Percentiles rank a stretch among this genome's conserved stretches.
Evolutionary conservation across 2,329 filamentous ascomycete genomes (phyloP).

Genomic region (Claviceps pazoutovae): DNA sequence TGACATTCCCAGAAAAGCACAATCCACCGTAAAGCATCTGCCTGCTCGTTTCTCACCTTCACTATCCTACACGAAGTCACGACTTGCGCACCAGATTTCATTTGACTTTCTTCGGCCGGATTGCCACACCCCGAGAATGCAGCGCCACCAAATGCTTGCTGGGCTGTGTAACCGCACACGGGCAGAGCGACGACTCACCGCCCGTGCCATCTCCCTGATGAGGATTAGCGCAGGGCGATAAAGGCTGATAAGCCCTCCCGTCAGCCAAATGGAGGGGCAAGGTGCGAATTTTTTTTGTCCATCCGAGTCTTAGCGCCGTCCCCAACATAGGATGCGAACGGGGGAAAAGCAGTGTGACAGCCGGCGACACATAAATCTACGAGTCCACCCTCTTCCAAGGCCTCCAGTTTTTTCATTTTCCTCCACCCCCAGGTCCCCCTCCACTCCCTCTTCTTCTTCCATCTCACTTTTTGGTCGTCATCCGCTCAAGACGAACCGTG

Average conservation of each 20-base stretch:
- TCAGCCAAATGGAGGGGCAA: slow-evolving; percentile 10
- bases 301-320: slow-evolving; percentile 6
- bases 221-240: slow-evolving; percentile 11
- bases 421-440: slow-evolving; percentile 6
- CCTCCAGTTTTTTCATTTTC: slow-evolving; percentile 3
- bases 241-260: slow-evolving; percentile 11
- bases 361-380: slow-evolving; percentile 8
- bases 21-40: too few species aligned
- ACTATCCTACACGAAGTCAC: too few species aligned
- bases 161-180: not conserved
- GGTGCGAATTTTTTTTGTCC: slow-evolving; percentile 11
- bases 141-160: not conserved
- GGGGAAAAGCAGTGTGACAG: slow-evolving; percentile 9
- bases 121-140: not conserved
- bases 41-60: too few species aligned
- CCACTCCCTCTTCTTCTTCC: slow-evolving; percentile 10
- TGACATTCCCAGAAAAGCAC: too few species aligned
- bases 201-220: slow-evolving; percentile 6
- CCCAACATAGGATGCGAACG: not conserved
- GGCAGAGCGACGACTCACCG: slow-evolving; percentile 8
- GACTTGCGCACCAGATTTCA: too few species aligned
- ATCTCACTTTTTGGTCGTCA: slow-evolving; percentile 26
- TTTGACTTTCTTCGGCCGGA: too few species aligned
- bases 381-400: slow-evolving; percentile 4
- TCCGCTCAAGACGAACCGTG: slow-evolving; percentile 29